A percentile compares a stretch with the other conserved stretches of the same genome.
These are phyloP conservation scores for Solanum chiquidenum DNA, from an alignment of 257 asterid genomes.

Conservation along the genomic window DNA sequence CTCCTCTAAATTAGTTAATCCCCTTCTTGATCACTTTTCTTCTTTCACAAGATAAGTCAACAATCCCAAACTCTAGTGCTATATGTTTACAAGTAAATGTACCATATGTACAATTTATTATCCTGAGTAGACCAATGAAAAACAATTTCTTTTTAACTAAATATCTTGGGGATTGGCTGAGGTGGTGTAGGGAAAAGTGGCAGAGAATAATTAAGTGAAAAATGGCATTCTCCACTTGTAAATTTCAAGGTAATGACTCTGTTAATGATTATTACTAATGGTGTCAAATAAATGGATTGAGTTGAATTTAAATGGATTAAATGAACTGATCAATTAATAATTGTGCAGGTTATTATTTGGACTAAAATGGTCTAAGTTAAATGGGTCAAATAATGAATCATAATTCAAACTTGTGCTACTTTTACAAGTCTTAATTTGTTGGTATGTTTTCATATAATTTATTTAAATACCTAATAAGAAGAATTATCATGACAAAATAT, in stretches of 20 bases:
- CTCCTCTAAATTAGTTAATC: constrained; percentile 14
- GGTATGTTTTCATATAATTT: neutral
- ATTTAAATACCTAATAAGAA: neutral
- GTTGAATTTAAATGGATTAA: neutral
- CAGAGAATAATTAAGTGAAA: neutral
- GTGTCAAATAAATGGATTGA: neutral
- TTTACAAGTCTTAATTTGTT: neutral
- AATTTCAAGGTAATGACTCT: neutral
- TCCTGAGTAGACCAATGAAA: neutral
- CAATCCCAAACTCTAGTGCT: neutral
- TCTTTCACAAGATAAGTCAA: neutral
- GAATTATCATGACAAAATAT: neutral
- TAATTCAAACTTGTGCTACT: neutral
- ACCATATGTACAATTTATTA: neutral
- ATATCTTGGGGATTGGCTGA: neutral
- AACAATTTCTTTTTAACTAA: neutral
- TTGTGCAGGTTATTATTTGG: neutral
- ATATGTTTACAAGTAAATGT: neutral
- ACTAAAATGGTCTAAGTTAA: neutral
- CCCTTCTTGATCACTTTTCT: constrained; percentile 11
- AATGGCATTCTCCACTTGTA: neutral
- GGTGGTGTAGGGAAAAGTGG: neutral
- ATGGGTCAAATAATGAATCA: neutral
- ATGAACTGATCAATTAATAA: neutral
- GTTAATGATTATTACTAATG: neutral